Conservation (phyloP, 2,329 filamentous ascomycete genomes). For the Ascochyta clinopodiicola region DNA sequence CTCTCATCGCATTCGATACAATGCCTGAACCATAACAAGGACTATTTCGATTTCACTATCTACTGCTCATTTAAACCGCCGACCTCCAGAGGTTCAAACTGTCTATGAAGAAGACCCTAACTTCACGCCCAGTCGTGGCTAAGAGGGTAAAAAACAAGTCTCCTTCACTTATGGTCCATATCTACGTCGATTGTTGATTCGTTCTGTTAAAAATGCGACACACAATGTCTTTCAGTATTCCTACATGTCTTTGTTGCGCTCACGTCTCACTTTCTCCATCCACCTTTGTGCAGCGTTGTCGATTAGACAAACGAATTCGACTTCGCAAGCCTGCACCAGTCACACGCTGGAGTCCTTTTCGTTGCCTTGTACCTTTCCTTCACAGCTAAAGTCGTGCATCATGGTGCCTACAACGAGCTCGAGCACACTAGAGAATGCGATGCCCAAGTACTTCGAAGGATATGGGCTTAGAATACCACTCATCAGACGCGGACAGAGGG, state of each 20-base stretch:
- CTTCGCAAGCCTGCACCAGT: not conserved
- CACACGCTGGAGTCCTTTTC: not conserved
- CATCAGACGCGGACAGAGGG: conserved; percentile 15
- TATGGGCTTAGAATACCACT: conserved; percentile 22
- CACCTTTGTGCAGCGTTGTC: not conserved
- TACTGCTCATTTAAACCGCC: fast-evolving
- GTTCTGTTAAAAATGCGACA: not conserved
- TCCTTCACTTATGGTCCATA: not conserved
- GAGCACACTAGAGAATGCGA: not conserved
- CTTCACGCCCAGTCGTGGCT: not conserved
- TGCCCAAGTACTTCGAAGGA: conserved; percentile 14
- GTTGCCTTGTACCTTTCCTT: not conserved
- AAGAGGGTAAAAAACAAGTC: not conserved
- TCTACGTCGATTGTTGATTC: not conserved
- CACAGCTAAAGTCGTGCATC: not conserved
- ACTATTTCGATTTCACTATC: too few species aligned
- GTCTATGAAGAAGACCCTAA: not conserved
- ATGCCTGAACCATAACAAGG: too few species aligned
- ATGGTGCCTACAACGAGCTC: not conserved
- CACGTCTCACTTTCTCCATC: not conserved
- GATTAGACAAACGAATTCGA: not conserved
- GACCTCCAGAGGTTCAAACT: too few species aligned
- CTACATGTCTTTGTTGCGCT: not conserved
- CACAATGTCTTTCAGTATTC: not conserved
- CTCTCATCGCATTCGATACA: too few species aligned